Evolutionary conservation across 225 moss, liverwort and hornwort genomes (phyloP), one percentile per base, ranked within the genome.

Genomic region (Physcomitrium patens): DNA sequence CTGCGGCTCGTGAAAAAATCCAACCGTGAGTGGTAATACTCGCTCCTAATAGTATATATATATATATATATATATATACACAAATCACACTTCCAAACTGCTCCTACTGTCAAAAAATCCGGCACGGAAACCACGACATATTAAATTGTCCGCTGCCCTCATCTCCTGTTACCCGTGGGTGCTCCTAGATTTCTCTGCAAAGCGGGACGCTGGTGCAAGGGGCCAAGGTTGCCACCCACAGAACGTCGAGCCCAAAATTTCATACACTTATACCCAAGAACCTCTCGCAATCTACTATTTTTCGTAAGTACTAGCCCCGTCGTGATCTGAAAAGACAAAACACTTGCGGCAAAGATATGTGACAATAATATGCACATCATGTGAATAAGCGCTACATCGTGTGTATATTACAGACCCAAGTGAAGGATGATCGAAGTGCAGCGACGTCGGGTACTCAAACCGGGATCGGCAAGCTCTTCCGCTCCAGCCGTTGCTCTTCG

Each of bases 361-460:
- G 49, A 56, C 54, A 70, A 60, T 43, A 79, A 31, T 79, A 82
- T 82, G 76, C 78, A 78, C 77, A 71, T 71, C 70, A 55, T 19
- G 67, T 80, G n/a, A n/a, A 75, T 74, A 71, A 14, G 63, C 74
- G 52, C 63, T 72, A 60, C 68, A 61, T 58, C 76, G 26, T 64
- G 64, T 58, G 18, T 69, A 82, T 73, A 12, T 31, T 69, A 78
- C 78, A 82, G 47, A 75, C 64, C 70, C 19, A 71, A 47, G 76
- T 52, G 22, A 27, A 16, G 58, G 62, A 50, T 53, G 10, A 43
- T 60, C 24, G 50, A 24, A 48, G 20, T 77, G 19, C 47, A 31
- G 46, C 46, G 43, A 31, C 6, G 22, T 67, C 17, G 61, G 5
- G 16, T 15, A 11, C 11, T 85, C 57, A 85, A 58, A 27, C 31